Conservation (phyloP, 2,329 filamentous ascomycete species). For the Aspergillus novofumigatus region DNA sequence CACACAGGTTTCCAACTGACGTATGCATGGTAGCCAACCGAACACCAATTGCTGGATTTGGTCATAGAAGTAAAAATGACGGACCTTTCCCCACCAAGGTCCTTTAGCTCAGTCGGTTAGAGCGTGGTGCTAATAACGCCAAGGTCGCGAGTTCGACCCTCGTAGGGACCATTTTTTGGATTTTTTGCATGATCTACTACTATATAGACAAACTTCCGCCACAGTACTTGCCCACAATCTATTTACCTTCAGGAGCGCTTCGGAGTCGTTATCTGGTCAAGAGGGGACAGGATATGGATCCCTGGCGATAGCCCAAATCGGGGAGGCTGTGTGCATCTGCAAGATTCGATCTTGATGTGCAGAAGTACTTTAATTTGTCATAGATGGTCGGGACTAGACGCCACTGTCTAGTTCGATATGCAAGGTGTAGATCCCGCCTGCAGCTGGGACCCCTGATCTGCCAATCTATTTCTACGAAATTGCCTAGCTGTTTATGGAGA, state of each 20-base stretch:
- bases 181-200: too few species aligned
- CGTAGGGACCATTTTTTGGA: conserved; percentile 9
- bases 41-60: too few species aligned
- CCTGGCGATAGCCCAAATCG: background rate
- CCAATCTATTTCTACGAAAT: background rate
- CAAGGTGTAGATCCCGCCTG: background rate
- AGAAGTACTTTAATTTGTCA: background rate
- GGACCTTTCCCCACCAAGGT: background rate
- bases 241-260: background rate
- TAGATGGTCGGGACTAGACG: background rate
- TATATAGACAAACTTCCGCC: too few species aligned
- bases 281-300: too few species aligned
- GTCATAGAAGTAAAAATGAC: too few species aligned
- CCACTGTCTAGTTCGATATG: background rate
- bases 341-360: background rate
- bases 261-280: background rate
- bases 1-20: too few species aligned
- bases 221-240: background rate
- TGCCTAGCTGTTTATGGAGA: background rate
- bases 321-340: background rate
- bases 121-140: conserved; percentile 14
- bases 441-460: background rate
- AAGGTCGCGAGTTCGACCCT: conserved; percentile 14
- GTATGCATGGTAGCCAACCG: too few species aligned
- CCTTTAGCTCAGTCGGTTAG: conserved; percentile 13